Evolutionary conservation across 2,329 filamentous ascomycete species (phyloP).

Genomic region (Rhexocercosporidium sp.): DNA sequence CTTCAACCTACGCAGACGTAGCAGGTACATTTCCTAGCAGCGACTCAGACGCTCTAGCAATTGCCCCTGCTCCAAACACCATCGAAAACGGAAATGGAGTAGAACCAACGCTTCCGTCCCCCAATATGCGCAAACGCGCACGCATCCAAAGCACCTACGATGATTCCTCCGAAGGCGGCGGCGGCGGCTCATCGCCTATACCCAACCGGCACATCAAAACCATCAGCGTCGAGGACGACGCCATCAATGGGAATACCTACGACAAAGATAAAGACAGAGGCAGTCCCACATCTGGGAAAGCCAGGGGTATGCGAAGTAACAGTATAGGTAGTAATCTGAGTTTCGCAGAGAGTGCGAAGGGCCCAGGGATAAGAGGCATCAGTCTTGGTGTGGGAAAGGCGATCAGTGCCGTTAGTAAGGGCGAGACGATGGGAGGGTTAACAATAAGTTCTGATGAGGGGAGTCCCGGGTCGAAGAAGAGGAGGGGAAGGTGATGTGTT

Average conservation of each 20-base stretch:
- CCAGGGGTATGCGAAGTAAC: slow-evolving; percentile 25
- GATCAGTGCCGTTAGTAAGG: slow-evolving; percentile 27
- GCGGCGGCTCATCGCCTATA: slow-evolving; percentile 25
- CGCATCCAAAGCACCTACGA: slow-evolving; percentile 26
- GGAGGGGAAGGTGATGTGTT: background rate
- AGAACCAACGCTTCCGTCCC: slow-evolving; percentile 18
- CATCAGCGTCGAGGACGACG: slow-evolving; percentile 10
- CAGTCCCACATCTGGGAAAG: slow-evolving; percentile 18
- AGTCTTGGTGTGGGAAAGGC: slow-evolving; percentile 37
- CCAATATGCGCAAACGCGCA: slow-evolving; percentile 28
- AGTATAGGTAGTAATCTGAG: slow-evolving; percentile 38
- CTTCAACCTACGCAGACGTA: slow-evolving; percentile 26
- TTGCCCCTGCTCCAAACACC: background rate
- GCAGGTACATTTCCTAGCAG: slow-evolving; percentile 18
- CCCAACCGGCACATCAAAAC: slow-evolving; percentile 19
- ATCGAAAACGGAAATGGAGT: slow-evolving; percentile 6
- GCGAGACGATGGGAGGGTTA: slow-evolving; percentile 30
- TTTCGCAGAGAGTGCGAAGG: slow-evolving; percentile 28
- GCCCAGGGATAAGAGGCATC: slow-evolving; percentile 31
- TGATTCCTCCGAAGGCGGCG: slow-evolving; percentile 30
- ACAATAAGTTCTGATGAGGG: slow-evolving; percentile 19
- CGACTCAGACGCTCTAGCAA: slow-evolving; percentile 20
- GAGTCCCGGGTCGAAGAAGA: slow-evolving; percentile 3
- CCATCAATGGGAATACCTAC: slow-evolving; percentile 26
- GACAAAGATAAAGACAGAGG: slow-evolving; percentile 25